Base-by-base conservation (phyloP, 768 basidiomycete species). In the Auricularia sp. region DNA sequence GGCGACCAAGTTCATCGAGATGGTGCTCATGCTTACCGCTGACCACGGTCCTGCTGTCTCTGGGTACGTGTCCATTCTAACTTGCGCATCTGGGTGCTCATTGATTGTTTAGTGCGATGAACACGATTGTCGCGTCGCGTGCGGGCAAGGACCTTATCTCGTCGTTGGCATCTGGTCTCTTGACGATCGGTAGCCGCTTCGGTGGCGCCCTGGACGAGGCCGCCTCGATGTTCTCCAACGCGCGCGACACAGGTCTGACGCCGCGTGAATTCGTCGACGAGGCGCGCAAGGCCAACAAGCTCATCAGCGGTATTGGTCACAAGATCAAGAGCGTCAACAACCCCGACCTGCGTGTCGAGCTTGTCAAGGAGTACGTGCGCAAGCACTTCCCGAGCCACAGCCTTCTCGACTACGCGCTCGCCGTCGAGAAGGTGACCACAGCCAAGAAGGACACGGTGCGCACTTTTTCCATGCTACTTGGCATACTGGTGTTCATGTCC, bases 311-410 rank as follows among this genome's bases (percentile, higher is more conserved):
- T 81, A 99, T 99, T 69, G 96, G 96, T 58, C 96, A 99, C 87
- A 98, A 98, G 85, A 97, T 99, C 83, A 99, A 99, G 87, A 93
- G 89, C 69, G 91, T 94, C 69, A 94, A 92, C 78, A 95, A 95
- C 85, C 93, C 92, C 61, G 92, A 94, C 81, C 82, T 92, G 58
- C 90, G 91, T 73, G 91, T 94, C 67, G 89, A 92, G 78, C 87
- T 94, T 66, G 92, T 93, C 64, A 97, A 98, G 83, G 93, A 95
- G 79, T 99, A 90, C 71, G 96, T 96, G 66, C 80, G 74, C 79
- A 94, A 96, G 79, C 79, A 96, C 83, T 99, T 99, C 92, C 96
- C 96, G 3, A 88, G 87, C 72, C 94, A 95, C 79, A 86, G 85
- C 68, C 81, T 96, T 68, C 85, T 96, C 70, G 94, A 96, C 78